Base-by-base conservation (phyloP, 345 rosid species). In the Schrenkiella parvula region DNA sequence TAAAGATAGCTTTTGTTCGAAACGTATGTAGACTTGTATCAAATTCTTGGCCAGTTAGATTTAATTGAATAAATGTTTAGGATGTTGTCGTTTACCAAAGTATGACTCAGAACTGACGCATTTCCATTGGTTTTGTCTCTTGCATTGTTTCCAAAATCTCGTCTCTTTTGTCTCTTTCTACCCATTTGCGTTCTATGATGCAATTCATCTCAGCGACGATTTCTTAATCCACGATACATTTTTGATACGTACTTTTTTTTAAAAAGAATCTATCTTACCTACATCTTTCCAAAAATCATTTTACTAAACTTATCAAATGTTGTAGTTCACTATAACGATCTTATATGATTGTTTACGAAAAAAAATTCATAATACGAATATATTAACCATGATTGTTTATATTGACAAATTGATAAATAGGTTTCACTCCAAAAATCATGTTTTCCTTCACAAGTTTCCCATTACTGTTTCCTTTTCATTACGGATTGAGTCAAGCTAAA, bases 71-170 rank as follows among this genome's bases (percentile, higher is more conserved):
- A 38, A 62, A 21, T 61, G 32, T 51, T n/a, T 29, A 29, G 13
- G 14, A n/a, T 41, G 76, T 51, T 73, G 77, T 73, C 71, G 50
- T 73, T 55, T 55, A 32, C 25, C 10, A 43, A 64, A 25, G 58
- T 14, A 34, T 64, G 71, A 73, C 71, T 73, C 77, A 37, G 77
- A 65, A 35, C 35, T 56, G 71, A 73, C 72, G 31, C 66, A 56
- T 44, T 34, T 25, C 18, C 48, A 23, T 22, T 12, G 63, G 22
- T 60, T n/a, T n/a, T n/a, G 53, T 39, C 61, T 39, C 53, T 62
- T 62, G n/a, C 26, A 11, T 18, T 52, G 48, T 56, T 35, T 55
- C 29, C 47, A 46, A 64, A 55, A 55, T 32, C 74, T 35, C 32
- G 42, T 28, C 23, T 63, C 35, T 11, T 38, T 72, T 11, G 70